Conservation (phyloP, 2,329 filamentous ascomycete species). For the Fusarium oligoseptatum region DNA sequence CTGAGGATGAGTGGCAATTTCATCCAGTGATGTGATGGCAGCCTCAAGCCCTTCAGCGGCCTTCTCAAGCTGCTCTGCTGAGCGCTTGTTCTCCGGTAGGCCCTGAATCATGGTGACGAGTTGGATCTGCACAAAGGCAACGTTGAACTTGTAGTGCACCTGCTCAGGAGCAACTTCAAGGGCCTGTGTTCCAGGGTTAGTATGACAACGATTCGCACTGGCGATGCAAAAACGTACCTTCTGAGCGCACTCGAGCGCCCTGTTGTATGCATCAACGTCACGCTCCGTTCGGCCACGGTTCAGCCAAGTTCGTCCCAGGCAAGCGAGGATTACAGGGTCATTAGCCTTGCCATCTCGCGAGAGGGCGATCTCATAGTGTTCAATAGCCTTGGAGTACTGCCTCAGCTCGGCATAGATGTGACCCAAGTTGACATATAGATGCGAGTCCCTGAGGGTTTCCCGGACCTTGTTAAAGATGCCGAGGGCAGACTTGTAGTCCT, state of each 20-base stretch:
- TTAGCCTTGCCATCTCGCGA: conserved; percentile 80
- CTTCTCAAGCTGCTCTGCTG: conserved; percentile 82
- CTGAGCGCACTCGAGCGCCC: conserved; percentile 71
- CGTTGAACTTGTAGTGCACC: conserved; percentile 95
- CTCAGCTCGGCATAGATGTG: conserved; percentile 92
- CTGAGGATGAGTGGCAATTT: conserved; percentile 71
- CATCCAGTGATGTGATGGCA: conserved; percentile 80
- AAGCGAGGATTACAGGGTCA: conserved; percentile 85
- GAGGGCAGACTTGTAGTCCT: conserved; percentile 85
- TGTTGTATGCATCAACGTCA: conserved; percentile 69
- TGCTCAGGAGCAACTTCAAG: conserved; percentile 84
- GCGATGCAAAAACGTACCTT: conserved; percentile 62
- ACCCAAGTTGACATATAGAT: conserved; percentile 92
- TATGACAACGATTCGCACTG: background rate
- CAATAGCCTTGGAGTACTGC: conserved; percentile 92
- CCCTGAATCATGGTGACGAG: conserved; percentile 84
- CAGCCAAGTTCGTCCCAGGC: conserved; percentile 89
- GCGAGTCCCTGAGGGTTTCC: conserved; percentile 89
- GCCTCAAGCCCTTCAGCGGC: conserved; percentile 85
- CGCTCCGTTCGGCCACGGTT: conserved; percentile 78
- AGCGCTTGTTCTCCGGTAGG: conserved; percentile 81
- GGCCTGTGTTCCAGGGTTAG: conserved; percentile 63
- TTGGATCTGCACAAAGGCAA: conserved; percentile 97
- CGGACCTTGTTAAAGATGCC: conserved; percentile 91
- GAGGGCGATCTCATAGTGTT: conserved; percentile 91